Evolutionary conservation across 78 protist genomes (phyloP).

Genomic region (Guillardia theta): DNA sequence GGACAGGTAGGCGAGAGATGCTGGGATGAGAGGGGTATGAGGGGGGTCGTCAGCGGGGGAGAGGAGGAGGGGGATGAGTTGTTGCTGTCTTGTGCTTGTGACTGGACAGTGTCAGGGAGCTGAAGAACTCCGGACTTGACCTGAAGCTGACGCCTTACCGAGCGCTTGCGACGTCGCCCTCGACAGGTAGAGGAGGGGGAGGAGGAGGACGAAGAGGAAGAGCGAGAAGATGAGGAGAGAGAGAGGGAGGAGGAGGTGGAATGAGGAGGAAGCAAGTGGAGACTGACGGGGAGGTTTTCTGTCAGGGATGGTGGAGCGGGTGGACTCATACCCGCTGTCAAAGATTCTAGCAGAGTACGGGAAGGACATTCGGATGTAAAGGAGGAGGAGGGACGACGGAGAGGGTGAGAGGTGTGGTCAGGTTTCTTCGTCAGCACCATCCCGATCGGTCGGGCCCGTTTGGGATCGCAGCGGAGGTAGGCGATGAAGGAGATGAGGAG

Average conservation of each 20-base stretch:
- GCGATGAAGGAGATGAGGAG: no score
- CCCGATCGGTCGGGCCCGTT: slow-evolving; percentile 70
- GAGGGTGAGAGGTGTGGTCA: neutral
- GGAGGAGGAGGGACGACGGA: neutral
- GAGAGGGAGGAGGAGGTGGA: no score
- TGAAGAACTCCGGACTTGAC: slow-evolving; percentile 67
- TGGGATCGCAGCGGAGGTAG: slow-evolving; percentile 70
- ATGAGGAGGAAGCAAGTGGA: no score
- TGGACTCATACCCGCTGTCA: slow-evolving; percentile 58
- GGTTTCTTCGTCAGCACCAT: slow-evolving; percentile 61
- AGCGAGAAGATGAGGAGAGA: no score
- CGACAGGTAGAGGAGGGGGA: no score
- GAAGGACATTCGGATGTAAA: slow-evolving; percentile 61
- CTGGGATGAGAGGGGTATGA: neutral
- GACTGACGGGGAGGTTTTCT: no score
- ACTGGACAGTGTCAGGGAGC: neutral
- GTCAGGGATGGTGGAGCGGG: slow-evolving; percentile 47
- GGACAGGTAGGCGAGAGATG: slow-evolving; percentile 79
- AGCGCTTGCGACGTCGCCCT: slow-evolving; percentile 76
- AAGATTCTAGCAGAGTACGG: slow-evolving; percentile 65
- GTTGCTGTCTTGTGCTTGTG: neutral
- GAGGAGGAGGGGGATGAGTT: neutral
- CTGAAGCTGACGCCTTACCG: slow-evolving; percentile 88
- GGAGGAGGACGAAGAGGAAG: no score
- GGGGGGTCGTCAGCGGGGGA: neutral